Percentiles rank a stretch among this genome's conserved stretches.
phyloP scores from a whole-genome alignment of 345 rosid species.

The Linum trigynum region DNA sequence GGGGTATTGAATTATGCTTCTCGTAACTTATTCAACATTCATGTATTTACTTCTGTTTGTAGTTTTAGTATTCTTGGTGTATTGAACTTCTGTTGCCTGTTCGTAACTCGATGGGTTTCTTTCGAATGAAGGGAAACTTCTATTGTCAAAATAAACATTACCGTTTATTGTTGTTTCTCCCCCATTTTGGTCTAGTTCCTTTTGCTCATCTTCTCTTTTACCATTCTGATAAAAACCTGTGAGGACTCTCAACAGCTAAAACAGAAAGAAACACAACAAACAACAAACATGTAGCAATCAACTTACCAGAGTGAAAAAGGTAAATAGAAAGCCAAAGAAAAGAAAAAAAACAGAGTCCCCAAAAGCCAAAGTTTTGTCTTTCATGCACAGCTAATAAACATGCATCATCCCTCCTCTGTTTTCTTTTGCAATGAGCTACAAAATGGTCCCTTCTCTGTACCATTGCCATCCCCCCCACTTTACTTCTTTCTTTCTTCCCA shows the following conservation, averaged over 20 bases:
- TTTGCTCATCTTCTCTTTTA: slow-evolving; percentile 12
- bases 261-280: slow-evolving; percentile 15
- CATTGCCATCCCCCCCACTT: neutral
- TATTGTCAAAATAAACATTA: too few relatives aligned
- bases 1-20: too few relatives aligned
- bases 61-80: too few relatives aligned
- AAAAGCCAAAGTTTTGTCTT: slow-evolving; percentile 21
- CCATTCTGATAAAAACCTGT: slow-evolving; percentile 1
- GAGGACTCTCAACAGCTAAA: slow-evolving; percentile 8
- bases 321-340: slow-evolving; percentile 13
- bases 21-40: too few relatives aligned
- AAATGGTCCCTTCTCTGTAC: slow-evolving; percentile 22
- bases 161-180: neutral
- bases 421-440: slow-evolving; percentile 11
- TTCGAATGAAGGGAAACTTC: too few relatives aligned
- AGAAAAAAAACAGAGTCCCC: slow-evolving; percentile 6
- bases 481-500: neutral
- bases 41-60: too few relatives aligned
- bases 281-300: neutral
- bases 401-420: slow-evolving; percentile 8
- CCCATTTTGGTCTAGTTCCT: neutral
- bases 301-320: neutral
- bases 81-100: too few relatives aligned
- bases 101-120: too few relatives aligned
- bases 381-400: slow-evolving; percentile 20